phyloP scores from a whole-genome alignment of 2,329 filamentous ascomycete genomes.

The Alternaria alternata region DNA sequence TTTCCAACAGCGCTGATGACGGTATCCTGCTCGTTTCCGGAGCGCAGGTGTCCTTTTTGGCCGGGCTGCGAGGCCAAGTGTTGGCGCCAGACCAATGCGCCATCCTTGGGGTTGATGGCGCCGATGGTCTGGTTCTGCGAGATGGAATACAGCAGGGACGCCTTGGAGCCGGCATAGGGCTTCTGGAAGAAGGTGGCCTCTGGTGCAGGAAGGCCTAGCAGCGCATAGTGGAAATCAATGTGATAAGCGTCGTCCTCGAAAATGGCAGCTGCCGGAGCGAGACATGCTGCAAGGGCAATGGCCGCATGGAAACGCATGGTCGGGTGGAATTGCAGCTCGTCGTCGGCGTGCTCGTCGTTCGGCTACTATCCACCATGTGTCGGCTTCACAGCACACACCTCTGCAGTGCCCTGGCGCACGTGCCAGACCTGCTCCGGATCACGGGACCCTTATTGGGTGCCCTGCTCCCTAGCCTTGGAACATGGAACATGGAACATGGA shows the following conservation, averaged over 20 bases:
- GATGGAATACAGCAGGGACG: constrained; percentile 88
- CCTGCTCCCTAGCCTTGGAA: constrained; percentile 1
- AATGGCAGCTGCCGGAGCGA: constrained; percentile 70
- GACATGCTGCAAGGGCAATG: constrained; percentile 48
- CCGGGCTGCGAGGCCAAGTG: constrained; percentile 60
- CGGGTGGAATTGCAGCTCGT: constrained; percentile 21
- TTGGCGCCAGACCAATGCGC: constrained; percentile 87
- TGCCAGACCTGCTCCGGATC: constrained; percentile 7
- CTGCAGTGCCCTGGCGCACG: constrained; percentile 2
- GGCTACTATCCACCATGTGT: not conserved
- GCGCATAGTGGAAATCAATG: constrained; percentile 90
- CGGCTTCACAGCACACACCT: not conserved
- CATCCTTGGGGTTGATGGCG: constrained; percentile 87
- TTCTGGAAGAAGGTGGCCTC: constrained; percentile 95
- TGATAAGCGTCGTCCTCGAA: constrained; percentile 91
- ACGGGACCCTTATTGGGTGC: not conserved
- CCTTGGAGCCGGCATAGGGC: constrained; percentile 80
- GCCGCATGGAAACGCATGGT: constrained; percentile 51
- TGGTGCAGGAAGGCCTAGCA: constrained; percentile 82
- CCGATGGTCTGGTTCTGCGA: constrained; percentile 85
- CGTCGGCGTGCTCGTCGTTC: constrained; percentile 7
- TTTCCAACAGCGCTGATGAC: constrained; percentile 76
- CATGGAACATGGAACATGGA: not conserved
- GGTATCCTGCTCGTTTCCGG: constrained; percentile 80
- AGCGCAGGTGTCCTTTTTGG: constrained; percentile 63